These are phyloP conservation scores for Tephrocybe sp. DNA, from an alignment of 768 basidiomycete species.

Conservation along the genomic window DNA sequence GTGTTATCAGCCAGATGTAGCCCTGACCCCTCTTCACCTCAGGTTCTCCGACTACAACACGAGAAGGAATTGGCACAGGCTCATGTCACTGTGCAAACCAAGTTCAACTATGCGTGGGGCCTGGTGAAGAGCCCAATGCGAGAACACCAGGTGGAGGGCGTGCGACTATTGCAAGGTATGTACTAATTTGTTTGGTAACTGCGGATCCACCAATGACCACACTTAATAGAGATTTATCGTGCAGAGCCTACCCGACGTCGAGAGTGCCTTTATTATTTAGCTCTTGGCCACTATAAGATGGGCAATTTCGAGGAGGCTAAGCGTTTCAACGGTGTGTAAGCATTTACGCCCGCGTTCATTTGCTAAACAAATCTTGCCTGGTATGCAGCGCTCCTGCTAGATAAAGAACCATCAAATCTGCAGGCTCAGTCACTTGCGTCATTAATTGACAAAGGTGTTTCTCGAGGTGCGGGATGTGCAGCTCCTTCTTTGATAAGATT, in stretches of 20 bases:
- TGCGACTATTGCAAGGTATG: slow-evolving; percentile 84
- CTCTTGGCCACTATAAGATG: slow-evolving; percentile 96
- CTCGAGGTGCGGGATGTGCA: slow-evolving; percentile 56
- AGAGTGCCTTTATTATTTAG: slow-evolving; percentile 96
- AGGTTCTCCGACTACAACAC: slow-evolving; percentile 89
- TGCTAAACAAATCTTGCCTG: not conserved
- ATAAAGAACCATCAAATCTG: slow-evolving; percentile 91
- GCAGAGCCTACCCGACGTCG: slow-evolving; percentile 82
- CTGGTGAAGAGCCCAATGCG: slow-evolving; percentile 86
- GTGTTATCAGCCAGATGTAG: not conserved
- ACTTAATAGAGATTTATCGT: slow-evolving; percentile 79
- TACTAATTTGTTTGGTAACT: slow-evolving; percentile 2
- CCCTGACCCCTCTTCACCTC: slow-evolving; percentile 2
- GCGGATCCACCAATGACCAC: slow-evolving; percentile 4
- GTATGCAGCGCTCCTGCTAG: slow-evolving; percentile 71
- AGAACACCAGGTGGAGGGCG: slow-evolving; percentile 90
- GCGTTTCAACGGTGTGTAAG: slow-evolving; percentile 84
- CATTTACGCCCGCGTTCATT: not conserved
- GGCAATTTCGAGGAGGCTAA: slow-evolving; percentile 91
- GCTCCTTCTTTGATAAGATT: not conserved
- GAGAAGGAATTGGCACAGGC: slow-evolving; percentile 81
- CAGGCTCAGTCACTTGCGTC: slow-evolving; percentile 84
- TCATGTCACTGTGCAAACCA: slow-evolving; percentile 91
- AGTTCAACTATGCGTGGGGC: slow-evolving; percentile 98
- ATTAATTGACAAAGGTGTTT: slow-evolving; percentile 86